These are phyloP conservation scores for Gossypium raimondii DNA, from an alignment of 345 rosid species.

Conservation along the genomic window DNA sequence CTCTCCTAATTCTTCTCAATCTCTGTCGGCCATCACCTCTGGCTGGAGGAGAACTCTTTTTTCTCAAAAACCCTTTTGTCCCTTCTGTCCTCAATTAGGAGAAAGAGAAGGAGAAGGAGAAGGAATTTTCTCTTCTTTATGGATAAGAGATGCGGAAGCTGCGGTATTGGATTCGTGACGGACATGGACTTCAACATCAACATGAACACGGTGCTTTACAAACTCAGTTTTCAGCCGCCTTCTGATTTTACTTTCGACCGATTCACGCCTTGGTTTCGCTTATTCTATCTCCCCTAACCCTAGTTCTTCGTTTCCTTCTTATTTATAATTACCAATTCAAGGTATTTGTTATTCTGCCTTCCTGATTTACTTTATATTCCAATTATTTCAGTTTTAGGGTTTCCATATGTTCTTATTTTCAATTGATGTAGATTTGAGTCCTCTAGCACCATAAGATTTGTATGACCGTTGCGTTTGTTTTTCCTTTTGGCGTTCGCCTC, in stretches of 20 bases:
- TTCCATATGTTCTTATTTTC: background rate
- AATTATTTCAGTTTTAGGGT: background rate
- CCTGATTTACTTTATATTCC: background rate
- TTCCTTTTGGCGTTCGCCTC: background rate
- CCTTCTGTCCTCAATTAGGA: background rate
- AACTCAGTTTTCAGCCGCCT: background rate
- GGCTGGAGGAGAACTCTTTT: background rate
- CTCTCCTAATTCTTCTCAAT: background rate
- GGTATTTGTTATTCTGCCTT: background rate
- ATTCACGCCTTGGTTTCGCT: slow-evolving; percentile 11
- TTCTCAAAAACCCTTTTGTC: background rate
- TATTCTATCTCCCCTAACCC: background rate
- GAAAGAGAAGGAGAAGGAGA: background rate
- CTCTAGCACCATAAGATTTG: background rate
- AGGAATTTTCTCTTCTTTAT: background rate
- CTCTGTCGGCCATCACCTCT: background rate
- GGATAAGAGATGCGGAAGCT: slow-evolving; percentile 14
- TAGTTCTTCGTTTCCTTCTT: background rate
- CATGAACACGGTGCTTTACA: background rate
- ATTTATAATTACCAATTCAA: background rate
- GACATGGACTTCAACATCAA: background rate
- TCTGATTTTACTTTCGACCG: background rate
- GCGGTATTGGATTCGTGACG: background rate
- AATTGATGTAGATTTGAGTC: background rate
- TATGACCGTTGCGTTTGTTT: background rate